phyloP scores from a whole-genome alignment of 148 eudicot genomes.

The Chenopodium berlandieri region DNA sequence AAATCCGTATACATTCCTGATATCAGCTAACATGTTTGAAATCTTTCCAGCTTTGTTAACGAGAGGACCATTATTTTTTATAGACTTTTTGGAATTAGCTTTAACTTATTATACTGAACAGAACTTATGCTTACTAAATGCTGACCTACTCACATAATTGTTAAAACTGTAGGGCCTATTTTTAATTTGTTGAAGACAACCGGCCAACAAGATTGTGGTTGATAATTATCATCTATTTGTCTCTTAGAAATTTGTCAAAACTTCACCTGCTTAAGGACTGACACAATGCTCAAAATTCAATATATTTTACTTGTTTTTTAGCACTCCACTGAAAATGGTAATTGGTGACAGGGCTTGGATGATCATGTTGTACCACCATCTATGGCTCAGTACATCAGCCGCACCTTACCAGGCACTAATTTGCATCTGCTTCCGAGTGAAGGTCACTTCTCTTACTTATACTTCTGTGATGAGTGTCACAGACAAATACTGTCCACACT shows the following conservation, averaged over 20 bases:
- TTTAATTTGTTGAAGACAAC: neutral
- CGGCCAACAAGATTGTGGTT: neutral
- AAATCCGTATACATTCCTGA: neutral
- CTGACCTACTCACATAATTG: neutral
- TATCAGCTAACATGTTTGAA: neutral
- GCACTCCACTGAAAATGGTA: neutral
- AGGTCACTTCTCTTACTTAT: slow-evolving; percentile 88
- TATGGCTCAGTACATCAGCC: slow-evolving; percentile 62
- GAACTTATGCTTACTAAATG: neutral
- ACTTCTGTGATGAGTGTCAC: slow-evolving; percentile 74
- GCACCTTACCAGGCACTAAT: slow-evolving; percentile 55
- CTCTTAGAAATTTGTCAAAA: neutral
- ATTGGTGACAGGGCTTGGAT: slow-evolving; percentile 66
- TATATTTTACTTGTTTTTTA: neutral
- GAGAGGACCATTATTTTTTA: neutral
- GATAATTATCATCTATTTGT: neutral
- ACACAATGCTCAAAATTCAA: neutral
- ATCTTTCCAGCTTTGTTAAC: neutral
- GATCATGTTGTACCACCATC: slow-evolving; percentile 77
- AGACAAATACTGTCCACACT: slow-evolving; percentile 61
- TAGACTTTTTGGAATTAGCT: neutral
- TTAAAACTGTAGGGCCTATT: neutral
- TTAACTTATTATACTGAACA: neutral
- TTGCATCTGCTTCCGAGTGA: slow-evolving; percentile 67
- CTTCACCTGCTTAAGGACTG: neutral